Percentiles rank a stretch among this genome's conserved stretches.
These are phyloP conservation scores for Solanum ahanhuiri DNA, from an alignment of 257 asterid species.

Conservation along the genomic window DNA sequence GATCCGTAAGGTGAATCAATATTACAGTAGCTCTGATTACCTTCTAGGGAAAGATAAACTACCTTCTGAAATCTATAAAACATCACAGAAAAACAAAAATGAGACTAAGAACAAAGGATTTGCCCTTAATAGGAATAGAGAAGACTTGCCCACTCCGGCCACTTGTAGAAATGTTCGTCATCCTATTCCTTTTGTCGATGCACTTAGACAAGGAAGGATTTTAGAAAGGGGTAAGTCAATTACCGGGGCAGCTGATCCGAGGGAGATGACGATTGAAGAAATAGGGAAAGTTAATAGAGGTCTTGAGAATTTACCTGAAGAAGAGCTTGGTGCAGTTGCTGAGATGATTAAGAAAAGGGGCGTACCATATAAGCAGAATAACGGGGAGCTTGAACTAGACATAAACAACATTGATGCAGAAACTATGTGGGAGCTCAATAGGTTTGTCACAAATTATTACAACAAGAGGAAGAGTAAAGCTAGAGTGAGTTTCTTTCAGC, in stretches of 20 bases:
- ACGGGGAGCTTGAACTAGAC: conserved; percentile 89
- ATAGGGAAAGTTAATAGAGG: conserved; percentile 46
- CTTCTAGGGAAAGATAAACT: conserved; percentile 79
- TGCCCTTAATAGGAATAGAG: conserved; percentile 35
- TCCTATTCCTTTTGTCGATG: no score
- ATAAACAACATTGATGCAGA: conserved; percentile 78
- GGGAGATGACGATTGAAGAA: no score
- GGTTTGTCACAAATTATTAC: conserved; percentile 78
- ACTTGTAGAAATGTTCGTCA: no score
- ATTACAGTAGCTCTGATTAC: conserved; percentile 65
- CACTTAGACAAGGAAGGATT: no score
- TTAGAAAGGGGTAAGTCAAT: no score
- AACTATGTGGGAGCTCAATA: conserved; percentile 96
- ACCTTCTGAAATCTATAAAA: conserved; percentile 64
- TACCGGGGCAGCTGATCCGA: no score
- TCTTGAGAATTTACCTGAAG: conserved; percentile 74
- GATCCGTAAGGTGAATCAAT: conserved; percentile 84
- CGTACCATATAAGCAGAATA: conserved; percentile 52
- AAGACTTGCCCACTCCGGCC: conserved; percentile 5
- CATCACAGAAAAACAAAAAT: conserved; percentile 39
- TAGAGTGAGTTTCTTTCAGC: no score
- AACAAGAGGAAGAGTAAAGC: conserved; percentile 68
- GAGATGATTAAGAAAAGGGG: conserved; percentile 82
- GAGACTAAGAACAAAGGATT: conserved; percentile 41
- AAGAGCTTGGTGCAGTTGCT: conserved; percentile 70